Evolutionary conservation across 441 rosid species (phyloP).

Genomic region (Lepidium campestre): DNA sequence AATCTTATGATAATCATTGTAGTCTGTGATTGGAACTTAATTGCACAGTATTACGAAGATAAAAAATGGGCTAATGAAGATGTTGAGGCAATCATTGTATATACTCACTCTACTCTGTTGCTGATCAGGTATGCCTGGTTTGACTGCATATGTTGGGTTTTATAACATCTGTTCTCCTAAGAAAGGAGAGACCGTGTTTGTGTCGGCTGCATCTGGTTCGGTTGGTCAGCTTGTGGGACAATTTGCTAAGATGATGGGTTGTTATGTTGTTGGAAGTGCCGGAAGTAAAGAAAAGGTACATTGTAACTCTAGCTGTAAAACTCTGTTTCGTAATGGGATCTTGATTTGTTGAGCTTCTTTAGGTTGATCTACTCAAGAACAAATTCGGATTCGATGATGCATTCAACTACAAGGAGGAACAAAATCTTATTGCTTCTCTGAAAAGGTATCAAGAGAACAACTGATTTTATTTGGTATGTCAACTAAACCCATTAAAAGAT

Average conservation of each 20-base stretch:
- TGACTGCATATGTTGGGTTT: constrained; percentile 52
- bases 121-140: constrained; percentile 47
- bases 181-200: constrained; percentile 43
- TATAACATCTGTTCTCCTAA: constrained; percentile 40
- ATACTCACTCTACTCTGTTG: background rate
- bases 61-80: background rate
- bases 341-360: background rate
- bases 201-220: constrained; percentile 58
- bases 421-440: constrained; percentile 22
- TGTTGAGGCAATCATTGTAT: background rate
- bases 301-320: background rate
- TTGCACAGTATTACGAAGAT: background rate
- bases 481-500: background rate
- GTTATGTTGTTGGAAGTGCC: constrained; percentile 62
- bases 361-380: constrained; percentile 37
- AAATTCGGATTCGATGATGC: constrained; percentile 44
- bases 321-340: background rate
- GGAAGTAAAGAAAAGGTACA: constrained; percentile 39
- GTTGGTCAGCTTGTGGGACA: constrained; percentile 59
- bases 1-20: background rate
- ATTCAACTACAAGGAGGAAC: constrained; percentile 42
- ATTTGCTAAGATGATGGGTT: constrained; percentile 45
- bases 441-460: constrained; percentile 24
- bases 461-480: background rate
- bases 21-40: background rate